phyloP scores from a whole-genome alignment of 2,329 filamentous ascomycete species.

The Aotearoamyces nothofagi region DNA sequence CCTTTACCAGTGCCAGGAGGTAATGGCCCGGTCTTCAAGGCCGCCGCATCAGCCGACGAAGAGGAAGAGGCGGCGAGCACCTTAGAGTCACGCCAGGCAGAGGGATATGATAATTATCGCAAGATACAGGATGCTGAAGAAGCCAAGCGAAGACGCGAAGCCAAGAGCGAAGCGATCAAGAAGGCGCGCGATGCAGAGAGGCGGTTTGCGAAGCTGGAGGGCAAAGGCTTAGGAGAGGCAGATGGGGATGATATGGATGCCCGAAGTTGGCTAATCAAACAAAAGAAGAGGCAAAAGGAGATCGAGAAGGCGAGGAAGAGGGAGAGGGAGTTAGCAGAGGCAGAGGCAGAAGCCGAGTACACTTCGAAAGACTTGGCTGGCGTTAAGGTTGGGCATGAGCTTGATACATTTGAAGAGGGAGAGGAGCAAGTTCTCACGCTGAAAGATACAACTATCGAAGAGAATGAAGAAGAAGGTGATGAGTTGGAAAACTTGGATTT shows the following conservation, averaged over 20 bases:
- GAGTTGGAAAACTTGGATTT: constrained; percentile 70
- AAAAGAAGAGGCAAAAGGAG: constrained; percentile 90
- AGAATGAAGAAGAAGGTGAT: constrained; percentile 75
- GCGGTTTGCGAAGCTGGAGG: constrained; percentile 60
- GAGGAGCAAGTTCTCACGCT: constrained; percentile 84
- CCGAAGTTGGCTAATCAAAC: constrained; percentile 70
- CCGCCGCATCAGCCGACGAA: constrained; percentile 21
- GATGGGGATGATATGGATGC: constrained; percentile 56
- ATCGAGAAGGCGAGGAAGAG: constrained; percentile 60
- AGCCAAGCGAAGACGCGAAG: constrained; percentile 64
- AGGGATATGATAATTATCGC: constrained; percentile 58
- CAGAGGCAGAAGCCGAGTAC: constrained; percentile 61
- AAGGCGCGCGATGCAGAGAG: constrained; percentile 76
- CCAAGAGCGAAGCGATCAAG: constrained; percentile 69
- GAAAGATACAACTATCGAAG: constrained; percentile 80
- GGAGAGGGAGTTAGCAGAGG: constrained; percentile 66
- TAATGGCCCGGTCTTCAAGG: constrained; percentile 40
- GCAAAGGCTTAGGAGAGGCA: constrained; percentile 67
- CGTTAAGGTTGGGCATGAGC: constrained; percentile 81
- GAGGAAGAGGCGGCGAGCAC: constrained; percentile 64
- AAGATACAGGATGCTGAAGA: constrained; percentile 54
- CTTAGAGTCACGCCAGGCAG: constrained; percentile 63
- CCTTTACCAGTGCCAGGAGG: constrained; percentile 72
- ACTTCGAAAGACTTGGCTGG: constrained; percentile 77
- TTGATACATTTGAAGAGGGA: constrained; percentile 64